phyloP scores from a whole-genome alignment of 2,329 filamentous ascomycete species.

The Acrodontium crateriforme region DNA sequence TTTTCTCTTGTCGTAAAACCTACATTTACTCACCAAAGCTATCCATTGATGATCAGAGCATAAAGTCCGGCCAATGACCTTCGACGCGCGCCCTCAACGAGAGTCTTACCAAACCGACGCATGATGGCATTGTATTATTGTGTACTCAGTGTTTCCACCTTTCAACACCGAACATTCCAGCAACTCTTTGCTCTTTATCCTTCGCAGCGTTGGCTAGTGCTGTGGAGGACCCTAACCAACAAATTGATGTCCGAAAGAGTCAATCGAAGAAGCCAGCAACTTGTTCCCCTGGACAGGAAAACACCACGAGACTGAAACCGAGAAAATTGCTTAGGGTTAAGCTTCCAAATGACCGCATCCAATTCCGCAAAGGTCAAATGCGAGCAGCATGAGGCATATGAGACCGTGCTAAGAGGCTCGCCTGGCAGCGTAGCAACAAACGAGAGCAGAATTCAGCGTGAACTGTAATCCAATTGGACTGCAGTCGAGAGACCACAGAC shows the following conservation, averaged over 20 bases:
- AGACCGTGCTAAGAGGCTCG: constrained; percentile 46
- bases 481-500: constrained; percentile 37
- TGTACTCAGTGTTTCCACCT: constrained; percentile 1
- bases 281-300: constrained; percentile 27
- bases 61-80: constrained; percentile 54
- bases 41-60: constrained; percentile 49
- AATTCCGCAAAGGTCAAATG: constrained; percentile 18
- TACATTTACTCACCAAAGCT: constrained; percentile 36
- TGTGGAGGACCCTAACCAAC: too few species aligned
- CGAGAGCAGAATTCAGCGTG: constrained; percentile 26
- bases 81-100: constrained; percentile 66
- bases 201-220: too few species aligned
- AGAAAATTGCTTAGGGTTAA: constrained; percentile 81
- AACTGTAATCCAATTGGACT: too few species aligned
- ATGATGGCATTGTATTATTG: constrained; percentile 41
- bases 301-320: constrained; percentile 42
- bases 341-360: constrained; percentile 46
- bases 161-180: constrained; percentile 21
- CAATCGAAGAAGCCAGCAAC: constrained; percentile 61
- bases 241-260: constrained; percentile 19
- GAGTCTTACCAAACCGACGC: constrained; percentile 68
- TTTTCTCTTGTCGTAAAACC: constrained; percentile 31
- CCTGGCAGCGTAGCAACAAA: constrained; percentile 6
- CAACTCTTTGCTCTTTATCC: constrained; percentile 22
- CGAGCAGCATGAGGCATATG: constrained; percentile 20